Base-by-base conservation (phyloP, 2,329 filamentous ascomycete species). In the Paraphoma sp. region DNA sequence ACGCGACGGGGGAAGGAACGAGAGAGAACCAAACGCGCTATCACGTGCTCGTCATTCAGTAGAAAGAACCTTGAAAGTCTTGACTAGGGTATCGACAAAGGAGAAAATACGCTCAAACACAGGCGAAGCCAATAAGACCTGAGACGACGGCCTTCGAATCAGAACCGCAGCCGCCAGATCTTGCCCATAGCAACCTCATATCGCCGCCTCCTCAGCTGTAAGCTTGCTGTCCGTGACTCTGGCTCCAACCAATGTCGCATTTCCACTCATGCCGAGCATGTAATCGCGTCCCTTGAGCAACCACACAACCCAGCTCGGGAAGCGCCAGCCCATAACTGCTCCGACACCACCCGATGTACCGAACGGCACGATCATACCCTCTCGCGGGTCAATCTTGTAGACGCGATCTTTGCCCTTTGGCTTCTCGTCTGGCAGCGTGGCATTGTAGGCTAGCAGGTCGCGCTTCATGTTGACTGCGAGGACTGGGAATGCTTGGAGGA, bases 391-490 rank as follows among this genome's bases (percentile, higher is more conserved):
- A 6, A 47, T 40, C 38, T 61, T 68, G 49, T 61, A 74, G 16
- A 60, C 12, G 29, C 66, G 53, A 31, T 75, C 72, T 46, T 67
- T 67, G 1, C 72, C 72, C 30, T 60, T 65, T 1, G 70, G 63
- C 33, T 65, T 63, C 28, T 45, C 56, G 11, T 66, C 54, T 2
- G 69, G 69, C 10, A 51, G 45, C 44, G 43, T 43, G 1, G 62
- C 28, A 29, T 68, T 54, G 53, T 59, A 75, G 11, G 68, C 65
- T 2, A 80, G 62, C 36, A 84, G 60, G 54, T 84, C 82, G 46
- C 80, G 75, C 56, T 78, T 76, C n/a, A 85, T 63, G 58, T 82
- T 84, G 5, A 75, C 73, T 18, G 70, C 69, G 3, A 80, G 54
- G 4, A 79, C 76, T 1, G 81, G 78, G 0, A 82, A 61, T 0